Percentiles rank a stretch among this genome's conserved stretches.
Evolutionary conservation across 2,329 filamentous ascomycete species (phyloP).

Genomic region (Cladophialophora carrionii): DNA sequence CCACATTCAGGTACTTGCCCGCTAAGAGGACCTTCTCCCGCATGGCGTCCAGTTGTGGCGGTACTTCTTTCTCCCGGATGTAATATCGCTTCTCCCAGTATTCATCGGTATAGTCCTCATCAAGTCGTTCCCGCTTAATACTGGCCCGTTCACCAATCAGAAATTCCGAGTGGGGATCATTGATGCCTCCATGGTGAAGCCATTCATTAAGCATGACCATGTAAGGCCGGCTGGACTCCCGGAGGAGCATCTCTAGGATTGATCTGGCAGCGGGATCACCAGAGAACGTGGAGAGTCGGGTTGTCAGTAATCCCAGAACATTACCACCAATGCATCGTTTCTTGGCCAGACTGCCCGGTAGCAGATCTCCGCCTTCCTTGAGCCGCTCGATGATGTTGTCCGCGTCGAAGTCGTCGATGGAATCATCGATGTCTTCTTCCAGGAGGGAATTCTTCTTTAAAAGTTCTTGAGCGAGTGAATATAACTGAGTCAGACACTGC

Average conservation of each 20-base stretch:
- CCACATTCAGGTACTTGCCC: conserved; percentile 97
- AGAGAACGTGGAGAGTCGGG: conserved; percentile 83
- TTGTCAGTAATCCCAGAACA: conserved; percentile 84
- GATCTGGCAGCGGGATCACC: conserved; percentile 87
- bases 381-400: conserved; percentile 92
- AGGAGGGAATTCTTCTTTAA: conserved; percentile 84
- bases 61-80: conserved; percentile 85
- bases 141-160: conserved; percentile 94
- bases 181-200: conserved; percentile 94
- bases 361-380: conserved; percentile 80
- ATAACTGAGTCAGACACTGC: conserved; percentile 89
- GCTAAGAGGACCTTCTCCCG: conserved; percentile 94
- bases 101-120: conserved; percentile 97
- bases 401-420: conserved; percentile 75
- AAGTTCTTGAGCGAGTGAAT: conserved; percentile 83
- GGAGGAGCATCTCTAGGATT: conserved; percentile 77
- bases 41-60: conserved; percentile 85
- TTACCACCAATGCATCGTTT: conserved; percentile 97
- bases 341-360: conserved; percentile 78
- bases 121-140: conserved; percentile 84
- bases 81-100: conserved; percentile 99
- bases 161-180: conserved; percentile 91
- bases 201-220: conserved; percentile 99
- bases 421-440: conserved; percentile 74
- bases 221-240: conserved; percentile 89